These are phyloP conservation scores for Jatropha curcas DNA, from an alignment of 345 rosid species.

Conservation along the genomic window DNA sequence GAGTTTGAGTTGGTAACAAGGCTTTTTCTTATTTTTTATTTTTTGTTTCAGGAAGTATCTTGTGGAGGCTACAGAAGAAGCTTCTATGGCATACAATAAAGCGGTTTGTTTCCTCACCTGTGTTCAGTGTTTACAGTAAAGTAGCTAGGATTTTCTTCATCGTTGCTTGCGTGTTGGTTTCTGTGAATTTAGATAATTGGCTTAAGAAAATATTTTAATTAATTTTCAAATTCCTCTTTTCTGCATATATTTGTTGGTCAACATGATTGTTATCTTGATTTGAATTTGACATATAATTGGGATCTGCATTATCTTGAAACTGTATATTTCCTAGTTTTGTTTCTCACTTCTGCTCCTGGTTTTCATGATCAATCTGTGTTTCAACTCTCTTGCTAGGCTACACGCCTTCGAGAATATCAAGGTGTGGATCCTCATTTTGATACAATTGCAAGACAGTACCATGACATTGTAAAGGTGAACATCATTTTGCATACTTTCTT, in stretches of 20 bases:
- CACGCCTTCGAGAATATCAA: slow-evolving; percentile 94
- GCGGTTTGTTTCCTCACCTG: slow-evolving; percentile 59
- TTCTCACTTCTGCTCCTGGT: background rate
- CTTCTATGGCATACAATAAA: slow-evolving; percentile 90
- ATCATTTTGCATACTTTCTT: background rate
- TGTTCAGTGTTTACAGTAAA: background rate
- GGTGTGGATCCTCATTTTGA: slow-evolving; percentile 98
- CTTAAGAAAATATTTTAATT: background rate
- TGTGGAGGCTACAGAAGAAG: slow-evolving; percentile 93
- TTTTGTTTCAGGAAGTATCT: slow-evolving; percentile 73
- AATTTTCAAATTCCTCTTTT: background rate
- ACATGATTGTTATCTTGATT: background rate
- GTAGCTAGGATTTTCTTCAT: background rate
- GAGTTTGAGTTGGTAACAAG: background rate
- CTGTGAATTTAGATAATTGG: background rate
- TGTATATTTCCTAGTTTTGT: background rate
- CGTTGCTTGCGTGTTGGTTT: background rate
- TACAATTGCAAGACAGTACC: slow-evolving; percentile 88
- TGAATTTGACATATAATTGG: background rate
- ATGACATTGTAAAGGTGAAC: slow-evolving; percentile 83
- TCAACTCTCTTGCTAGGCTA: slow-evolving; percentile 49
- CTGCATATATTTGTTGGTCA: background rate
- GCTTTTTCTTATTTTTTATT: slow-evolving; percentile 4
- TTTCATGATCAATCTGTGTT: slow-evolving; percentile 11
- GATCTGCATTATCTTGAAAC: background rate